Percentiles rank a stretch among this genome's conserved stretches.
phyloP scores from a whole-genome alignment of 495 filamentous ascomycete genomes.

The Thermothielavioides terrestris region DNA sequence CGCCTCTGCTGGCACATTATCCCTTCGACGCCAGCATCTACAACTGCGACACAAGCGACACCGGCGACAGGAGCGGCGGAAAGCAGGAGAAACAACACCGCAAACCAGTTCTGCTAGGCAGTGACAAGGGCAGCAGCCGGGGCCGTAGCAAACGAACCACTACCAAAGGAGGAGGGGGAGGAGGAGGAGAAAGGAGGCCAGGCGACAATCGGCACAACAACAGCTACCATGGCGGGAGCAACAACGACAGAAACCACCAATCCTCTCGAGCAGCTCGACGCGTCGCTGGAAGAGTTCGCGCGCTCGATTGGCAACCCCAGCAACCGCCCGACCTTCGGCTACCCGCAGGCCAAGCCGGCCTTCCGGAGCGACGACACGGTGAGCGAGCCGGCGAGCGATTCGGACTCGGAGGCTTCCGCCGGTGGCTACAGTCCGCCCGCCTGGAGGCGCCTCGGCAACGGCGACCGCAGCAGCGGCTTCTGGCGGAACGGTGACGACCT shows the following conservation, averaged over 20 bases:
- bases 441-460: constrained; percentile 45
- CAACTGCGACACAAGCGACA: neutral
- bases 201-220: neutral
- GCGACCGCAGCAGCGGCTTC: constrained; percentile 47
- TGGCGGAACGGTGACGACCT: constrained; percentile 39
- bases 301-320: constrained; percentile 29
- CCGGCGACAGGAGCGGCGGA: neutral
- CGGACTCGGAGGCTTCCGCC: constrained; percentile 32
- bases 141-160: constrained; percentile 12
- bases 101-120: constrained; percentile 3
- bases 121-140: constrained; percentile 8
- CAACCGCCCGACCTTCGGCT: constrained; percentile 43
- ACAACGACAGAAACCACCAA: constrained; percentile 43
- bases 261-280: constrained; percentile 61
- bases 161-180: constrained; percentile 12
- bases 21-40: neutral
- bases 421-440: constrained; percentile 50
- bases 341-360: constrained; percentile 68
- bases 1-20: constrained; percentile 15
- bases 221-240: constrained; percentile 25
- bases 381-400: constrained; percentile 31
- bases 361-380: constrained; percentile 55
- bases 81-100: constrained; percentile 1
- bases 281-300: constrained; percentile 71
- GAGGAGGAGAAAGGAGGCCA: neutral